A percentile compares a stretch with the other conserved stretches of the same genome.
These are phyloP conservation scores for Nakazawaea siamensis DNA, from an alignment of 805 yeast species.

Conservation along the genomic window DNA sequence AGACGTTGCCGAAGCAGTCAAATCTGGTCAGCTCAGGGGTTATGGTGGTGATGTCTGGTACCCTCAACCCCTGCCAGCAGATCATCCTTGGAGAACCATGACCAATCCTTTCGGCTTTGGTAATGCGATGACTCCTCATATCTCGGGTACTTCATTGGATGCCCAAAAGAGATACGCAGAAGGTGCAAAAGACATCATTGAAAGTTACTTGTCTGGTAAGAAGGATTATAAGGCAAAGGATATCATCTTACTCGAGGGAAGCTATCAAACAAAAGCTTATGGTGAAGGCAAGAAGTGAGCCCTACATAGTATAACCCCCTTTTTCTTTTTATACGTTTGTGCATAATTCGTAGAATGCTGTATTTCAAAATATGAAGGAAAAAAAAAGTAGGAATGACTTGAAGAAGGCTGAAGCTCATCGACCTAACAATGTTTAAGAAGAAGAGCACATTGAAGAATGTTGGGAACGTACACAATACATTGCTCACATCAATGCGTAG, in stretches of 20 bases:
- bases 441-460: slow-evolving; percentile 6
- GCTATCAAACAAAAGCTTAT: slow-evolving; percentile 66
- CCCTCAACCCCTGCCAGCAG: slow-evolving; percentile 76
- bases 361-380: background rate
- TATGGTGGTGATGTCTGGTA: slow-evolving; percentile 85
- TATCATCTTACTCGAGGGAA: slow-evolving; percentile 61
- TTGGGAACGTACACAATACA: slow-evolving; percentile 10
- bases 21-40: slow-evolving; percentile 62
- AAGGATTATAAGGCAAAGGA: slow-evolving; percentile 70
- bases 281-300: slow-evolving; percentile 38
- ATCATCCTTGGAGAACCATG: slow-evolving; percentile 74
- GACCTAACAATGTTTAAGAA: slow-evolving; percentile 7
- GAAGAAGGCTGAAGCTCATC: background rate
- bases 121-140: slow-evolving; percentile 81
- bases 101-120: slow-evolving; percentile 61
- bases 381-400: background rate
- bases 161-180: slow-evolving; percentile 69
- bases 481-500: slow-evolving; percentile 10
- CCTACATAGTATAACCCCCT: background rate
- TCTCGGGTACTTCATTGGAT: slow-evolving; percentile 72
- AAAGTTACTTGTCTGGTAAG: slow-evolving; percentile 53
- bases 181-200: slow-evolving; percentile 61
- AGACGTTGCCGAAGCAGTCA: slow-evolving; percentile 69
- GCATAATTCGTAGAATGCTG: background rate
- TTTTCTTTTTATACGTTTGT: background rate